These are phyloP conservation scores for Bipolaris oryzae DNA, from an alignment of 2,329 filamentous ascomycete species.

Conservation along the genomic window DNA sequence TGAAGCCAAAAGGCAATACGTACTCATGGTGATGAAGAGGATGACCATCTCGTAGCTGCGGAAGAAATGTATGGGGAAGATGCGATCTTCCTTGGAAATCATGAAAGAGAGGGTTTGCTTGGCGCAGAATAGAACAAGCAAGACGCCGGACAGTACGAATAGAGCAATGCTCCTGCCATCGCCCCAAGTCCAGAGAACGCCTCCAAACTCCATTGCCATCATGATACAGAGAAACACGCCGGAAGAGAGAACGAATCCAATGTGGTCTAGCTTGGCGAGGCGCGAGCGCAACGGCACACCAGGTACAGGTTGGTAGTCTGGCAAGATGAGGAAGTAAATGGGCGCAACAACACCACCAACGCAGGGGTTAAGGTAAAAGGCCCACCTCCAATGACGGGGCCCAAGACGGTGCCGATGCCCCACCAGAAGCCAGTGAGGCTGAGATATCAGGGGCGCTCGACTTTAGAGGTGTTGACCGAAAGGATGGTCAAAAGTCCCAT, in stretches of 20 bases:
- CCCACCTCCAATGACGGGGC: conserved; percentile 55
- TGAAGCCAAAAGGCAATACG: background rate
- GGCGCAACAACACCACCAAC: conserved; percentile 47
- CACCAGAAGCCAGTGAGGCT: conserved; percentile 40
- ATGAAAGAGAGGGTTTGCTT: conserved; percentile 55
- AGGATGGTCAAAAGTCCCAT: conserved; percentile 28
- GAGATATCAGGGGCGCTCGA: conserved; percentile 45
- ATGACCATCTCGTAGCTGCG: background rate
- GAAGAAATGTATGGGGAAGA: conserved; percentile 59
- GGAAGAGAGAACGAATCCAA: conserved; percentile 1
- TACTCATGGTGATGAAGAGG: background rate
- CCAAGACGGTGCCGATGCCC: conserved; percentile 53
- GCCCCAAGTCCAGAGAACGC: conserved; percentile 56
- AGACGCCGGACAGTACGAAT: conserved; percentile 54
- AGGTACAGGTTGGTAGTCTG: background rate
- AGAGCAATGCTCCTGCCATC: conserved; percentile 52
- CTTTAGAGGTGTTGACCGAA: conserved; percentile 26
- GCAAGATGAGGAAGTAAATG: background rate
- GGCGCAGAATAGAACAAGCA: conserved; percentile 50
- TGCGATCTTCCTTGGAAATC: conserved; percentile 52
- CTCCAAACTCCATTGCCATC: conserved; percentile 57
- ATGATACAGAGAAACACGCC: background rate
- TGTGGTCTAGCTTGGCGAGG: background rate
- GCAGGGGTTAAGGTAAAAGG: conserved; percentile 52
- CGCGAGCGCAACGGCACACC: conserved; percentile 27